A percentile compares a stretch with the other conserved stretches of the same genome.
These are phyloP conservation scores for Candida ovalis DNA, from an alignment of 805 yeast species.

Conservation along the genomic window DNA sequence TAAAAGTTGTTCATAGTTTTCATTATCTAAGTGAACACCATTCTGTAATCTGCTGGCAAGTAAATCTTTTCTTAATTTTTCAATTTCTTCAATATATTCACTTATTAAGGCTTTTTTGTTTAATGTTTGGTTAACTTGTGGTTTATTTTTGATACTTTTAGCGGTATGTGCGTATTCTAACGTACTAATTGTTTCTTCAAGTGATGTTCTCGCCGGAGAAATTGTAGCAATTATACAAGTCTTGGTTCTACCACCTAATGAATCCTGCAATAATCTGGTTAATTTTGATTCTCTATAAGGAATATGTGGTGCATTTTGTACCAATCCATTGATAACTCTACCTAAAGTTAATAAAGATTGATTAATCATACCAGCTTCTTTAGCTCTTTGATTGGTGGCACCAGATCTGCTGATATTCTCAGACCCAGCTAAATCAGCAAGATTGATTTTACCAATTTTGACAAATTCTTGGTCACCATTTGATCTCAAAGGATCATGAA, in stretches of 20 bases:
- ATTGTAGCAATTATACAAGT: conserved; percentile 85
- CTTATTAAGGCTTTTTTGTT: conserved; percentile 52
- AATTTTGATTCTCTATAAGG: conserved; percentile 85
- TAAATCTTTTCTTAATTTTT: conserved; percentile 56
- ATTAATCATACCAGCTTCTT: conserved; percentile 87
- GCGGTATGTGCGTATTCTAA: conserved; percentile 87
- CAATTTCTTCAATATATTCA: conserved; percentile 52
- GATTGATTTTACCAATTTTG: conserved; percentile 63
- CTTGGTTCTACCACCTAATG: conserved; percentile 84
- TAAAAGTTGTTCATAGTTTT: conserved; percentile 38
- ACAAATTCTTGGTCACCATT: conserved; percentile 46
- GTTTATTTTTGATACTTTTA: conserved; percentile 69
- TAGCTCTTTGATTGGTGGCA: conserved; percentile 76
- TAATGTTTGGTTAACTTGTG: conserved; percentile 61
- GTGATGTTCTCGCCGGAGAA: conserved; percentile 72
- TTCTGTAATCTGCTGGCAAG: conserved; percentile 59
- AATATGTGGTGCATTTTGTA: conserved; percentile 60
- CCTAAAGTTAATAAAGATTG: conserved; percentile 81
- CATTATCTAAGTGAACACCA: conserved; percentile 60
- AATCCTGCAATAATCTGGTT: conserved; percentile 74
- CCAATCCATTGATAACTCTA: conserved; percentile 71
- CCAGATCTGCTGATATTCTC: conserved; percentile 85
- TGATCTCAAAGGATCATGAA: conserved; percentile 35
- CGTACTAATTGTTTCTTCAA: conserved; percentile 83
- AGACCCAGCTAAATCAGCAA: conserved; percentile 90